Evolutionary conservation across 768 basidiomycete genomes (phyloP).

Genomic region (Kwoniella pini): DNA sequence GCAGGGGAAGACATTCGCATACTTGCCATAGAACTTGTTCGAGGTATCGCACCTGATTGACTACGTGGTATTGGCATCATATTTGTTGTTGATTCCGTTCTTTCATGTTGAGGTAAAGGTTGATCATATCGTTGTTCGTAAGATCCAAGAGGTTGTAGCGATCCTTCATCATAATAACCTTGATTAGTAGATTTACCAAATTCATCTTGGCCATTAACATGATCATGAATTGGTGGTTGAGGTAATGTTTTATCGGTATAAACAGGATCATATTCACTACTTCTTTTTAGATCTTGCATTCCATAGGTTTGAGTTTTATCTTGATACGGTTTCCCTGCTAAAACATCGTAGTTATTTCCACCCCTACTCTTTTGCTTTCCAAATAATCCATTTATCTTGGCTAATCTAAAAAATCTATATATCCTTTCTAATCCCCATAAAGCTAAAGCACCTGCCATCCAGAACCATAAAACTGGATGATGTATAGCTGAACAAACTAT

Average conservation of each 20-base stretch:
- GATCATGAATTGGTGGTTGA: constrained; percentile 11
- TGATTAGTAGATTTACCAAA: constrained; percentile 20
- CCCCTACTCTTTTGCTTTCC: constrained; percentile 27
- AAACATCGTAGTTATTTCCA: constrained; percentile 1
- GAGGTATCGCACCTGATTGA: background rate
- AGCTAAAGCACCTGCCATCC: constrained; percentile 66
- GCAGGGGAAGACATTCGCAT: background rate
- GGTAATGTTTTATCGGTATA: constrained; percentile 36
- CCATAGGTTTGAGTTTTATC: constrained; percentile 17
- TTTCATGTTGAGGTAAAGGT: background rate
- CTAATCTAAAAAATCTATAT: constrained; percentile 62
- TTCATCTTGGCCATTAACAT: constrained; percentile 3
- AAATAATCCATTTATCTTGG: constrained; percentile 64
- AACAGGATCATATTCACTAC: background rate
- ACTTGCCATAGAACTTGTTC: constrained; percentile 1
- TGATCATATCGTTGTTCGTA: constrained; percentile 33
- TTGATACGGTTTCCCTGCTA: constrained; percentile 34
- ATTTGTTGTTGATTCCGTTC: constrained; percentile 3
- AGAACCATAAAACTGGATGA: constrained; percentile 67
- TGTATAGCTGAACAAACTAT: constrained; percentile 67
- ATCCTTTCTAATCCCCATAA: constrained; percentile 68
- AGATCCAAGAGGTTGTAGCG: constrained; percentile 39
- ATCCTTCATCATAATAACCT: constrained; percentile 43
- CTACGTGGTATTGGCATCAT: constrained; percentile 14
- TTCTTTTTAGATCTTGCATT: constrained; percentile 27